Evolutionary conservation across 305 asterid species (phyloP).

Genomic region (Solanum hybrid): DNA sequence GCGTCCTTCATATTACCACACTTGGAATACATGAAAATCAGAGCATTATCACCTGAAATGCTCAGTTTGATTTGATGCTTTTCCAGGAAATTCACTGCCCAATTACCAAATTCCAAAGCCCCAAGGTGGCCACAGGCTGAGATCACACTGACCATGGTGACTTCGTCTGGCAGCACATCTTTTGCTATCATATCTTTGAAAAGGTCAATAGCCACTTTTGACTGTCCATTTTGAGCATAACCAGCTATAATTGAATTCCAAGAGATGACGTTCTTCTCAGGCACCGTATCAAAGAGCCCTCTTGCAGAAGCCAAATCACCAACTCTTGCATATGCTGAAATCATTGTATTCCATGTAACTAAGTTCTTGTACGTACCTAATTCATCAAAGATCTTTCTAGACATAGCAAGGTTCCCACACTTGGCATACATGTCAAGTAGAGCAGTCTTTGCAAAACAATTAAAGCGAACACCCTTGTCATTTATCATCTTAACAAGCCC

Average conservation of each 20-base stretch:
- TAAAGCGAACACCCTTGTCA: conserved; percentile 18
- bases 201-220: conserved; percentile 45
- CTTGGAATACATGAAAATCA: conserved; percentile 71
- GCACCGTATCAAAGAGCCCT: conserved; percentile 50
- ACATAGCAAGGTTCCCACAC: conserved; percentile 48
- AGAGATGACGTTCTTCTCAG: conserved; percentile 44
- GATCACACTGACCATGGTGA: conserved; percentile 46
- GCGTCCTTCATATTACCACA: conserved; percentile 66
- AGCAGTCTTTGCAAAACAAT: conserved; percentile 44
- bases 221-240: conserved; percentile 62
- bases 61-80: conserved; percentile 30
- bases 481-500: conserved; percentile 31
- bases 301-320: conserved; percentile 51
- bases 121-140: conserved; percentile 88
- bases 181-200: conserved; percentile 40
- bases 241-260: conserved; percentile 81
- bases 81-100: conserved; percentile 30
- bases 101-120: conserved; percentile 50
- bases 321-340: conserved; percentile 45
- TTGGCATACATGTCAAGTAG: conserved; percentile 72
- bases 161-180: conserved; percentile 41
- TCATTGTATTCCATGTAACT: conserved; percentile 70
- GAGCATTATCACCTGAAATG: conserved; percentile 38
- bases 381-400: conserved; percentile 46
- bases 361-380: conserved; percentile 29